Base-by-base conservation (phyloP, 1,139 yeast genomes). In the Martiniozyma asiatica region DNA sequence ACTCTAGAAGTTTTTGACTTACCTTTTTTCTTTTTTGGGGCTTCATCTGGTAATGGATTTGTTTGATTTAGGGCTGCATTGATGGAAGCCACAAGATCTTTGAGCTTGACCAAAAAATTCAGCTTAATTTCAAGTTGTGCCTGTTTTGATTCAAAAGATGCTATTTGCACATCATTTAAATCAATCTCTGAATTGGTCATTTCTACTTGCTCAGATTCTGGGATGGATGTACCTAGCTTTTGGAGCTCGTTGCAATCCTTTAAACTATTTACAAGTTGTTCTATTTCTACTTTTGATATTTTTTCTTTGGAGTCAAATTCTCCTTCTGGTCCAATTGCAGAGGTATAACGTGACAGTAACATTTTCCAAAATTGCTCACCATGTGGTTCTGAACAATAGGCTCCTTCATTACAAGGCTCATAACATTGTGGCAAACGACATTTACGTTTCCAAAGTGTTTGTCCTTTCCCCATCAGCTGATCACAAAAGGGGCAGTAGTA, bases 401-500 rank as follows among this genome's bases (percentile, higher is more conserved):
- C 84, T 26, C 85, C 71, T 2, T 43, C 34, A n/a, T 30, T 30
- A 7, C 81, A 71, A 0, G 92, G 82, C 31, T 64, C 60, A 38
- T 53, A 63, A 48, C 97, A 87, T 1, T 50, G 55, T 1, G 55
- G 51, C 10, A 80, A 37, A 19, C 92, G 62, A 48, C 96, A 87
- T 45, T 77, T 79, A 26, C 80, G 63, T 51, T 77, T 79, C 89
- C 89, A 87, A 13, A 60, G 40, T 0, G 82, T 66, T 34, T 35
- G 53, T 2, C 66, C 69, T 24, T 61, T 63, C 30, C 43, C 32
- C 14, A 44, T 39, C 35, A 64, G 52, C 51, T 69, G 64, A 29
- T 64, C 67, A 50, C 97, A 87, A 37, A 73, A 71, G 11, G 80
- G 79, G 47, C 97, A 87, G 45, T 61, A 78, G 48, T 68, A 87